These are phyloP conservation scores for Aspergillus pseudoglaucus DNA, from an alignment of 2,329 filamentous ascomycete species.

Conservation along the genomic window DNA sequence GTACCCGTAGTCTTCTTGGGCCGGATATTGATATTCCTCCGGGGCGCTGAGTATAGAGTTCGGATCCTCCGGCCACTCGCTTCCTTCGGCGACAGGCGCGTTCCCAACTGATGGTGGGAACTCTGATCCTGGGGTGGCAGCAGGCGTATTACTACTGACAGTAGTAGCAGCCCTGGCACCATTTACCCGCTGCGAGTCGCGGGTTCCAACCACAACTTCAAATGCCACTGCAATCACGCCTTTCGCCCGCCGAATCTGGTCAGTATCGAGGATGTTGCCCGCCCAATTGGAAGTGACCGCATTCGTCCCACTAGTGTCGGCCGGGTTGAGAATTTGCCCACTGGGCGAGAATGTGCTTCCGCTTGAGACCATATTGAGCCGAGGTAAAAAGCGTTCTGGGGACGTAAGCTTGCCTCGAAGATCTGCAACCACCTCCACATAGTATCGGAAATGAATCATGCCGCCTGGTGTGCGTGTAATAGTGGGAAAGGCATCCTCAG, in stretches of 20 bases:
- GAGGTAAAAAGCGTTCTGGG: conserved; percentile 61
- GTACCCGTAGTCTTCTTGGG: conserved; percentile 18
- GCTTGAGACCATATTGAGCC: conserved; percentile 45
- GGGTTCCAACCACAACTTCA: conserved; percentile 79
- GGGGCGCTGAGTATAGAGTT: conserved; percentile 11
- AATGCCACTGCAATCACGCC: conserved; percentile 83
- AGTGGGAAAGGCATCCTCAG: conserved; percentile 85
- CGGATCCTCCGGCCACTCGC: conserved; percentile 21
- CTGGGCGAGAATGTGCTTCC: conserved; percentile 40
- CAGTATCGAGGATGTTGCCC: conserved; percentile 75
- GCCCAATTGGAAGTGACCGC: conserved; percentile 37
- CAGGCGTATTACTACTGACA: conserved; percentile 7
- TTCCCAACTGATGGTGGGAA: conserved; percentile 15
- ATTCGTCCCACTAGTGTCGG: conserved; percentile 25
- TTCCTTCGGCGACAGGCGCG: conserved; percentile 11
- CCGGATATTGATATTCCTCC: conserved; percentile 12
- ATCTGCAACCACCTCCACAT: conserved; percentile 87
- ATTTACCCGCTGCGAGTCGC: conserved; percentile 60
- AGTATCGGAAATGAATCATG: conserved; percentile 94
- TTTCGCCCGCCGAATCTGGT: conserved; percentile 78
- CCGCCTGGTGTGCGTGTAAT: conserved; percentile 83
- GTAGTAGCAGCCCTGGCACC: conserved; percentile 28
- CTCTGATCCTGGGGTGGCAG: conserved; percentile 15
- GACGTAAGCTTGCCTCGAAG: conserved; percentile 76
- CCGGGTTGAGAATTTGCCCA: conserved; percentile 27